Conservation (phyloP, 1,284 basidiomycete species). For the Apiotrichum laibachii region DNA sequence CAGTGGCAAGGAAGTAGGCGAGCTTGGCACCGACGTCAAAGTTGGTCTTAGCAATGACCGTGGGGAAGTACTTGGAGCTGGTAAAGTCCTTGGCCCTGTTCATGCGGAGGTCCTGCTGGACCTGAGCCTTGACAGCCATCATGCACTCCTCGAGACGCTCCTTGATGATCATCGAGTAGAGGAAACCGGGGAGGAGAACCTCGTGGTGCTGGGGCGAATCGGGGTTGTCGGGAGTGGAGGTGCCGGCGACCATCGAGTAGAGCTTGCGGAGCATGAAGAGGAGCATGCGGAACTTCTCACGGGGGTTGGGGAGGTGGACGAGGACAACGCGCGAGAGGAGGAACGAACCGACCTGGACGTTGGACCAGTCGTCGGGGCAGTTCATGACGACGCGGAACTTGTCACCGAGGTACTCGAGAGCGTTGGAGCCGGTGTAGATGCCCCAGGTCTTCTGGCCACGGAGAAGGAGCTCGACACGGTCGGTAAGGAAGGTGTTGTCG, state of each 20-base stretch:
- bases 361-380: slow-evolving; percentile 90
- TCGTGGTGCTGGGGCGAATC: slow-evolving; percentile 99
- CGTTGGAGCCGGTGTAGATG: slow-evolving; percentile 86
- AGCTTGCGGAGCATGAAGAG: slow-evolving; percentile 98
- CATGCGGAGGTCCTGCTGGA: slow-evolving; percentile 71
- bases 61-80: slow-evolving; percentile 82
- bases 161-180: slow-evolving; percentile 98
- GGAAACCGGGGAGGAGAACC: slow-evolving; percentile 85
- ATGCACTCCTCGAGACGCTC: slow-evolving; percentile 92
- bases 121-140: slow-evolving; percentile 69
- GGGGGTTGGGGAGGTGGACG: slow-evolving; percentile 82
- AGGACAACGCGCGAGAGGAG: slow-evolving; percentile 83
- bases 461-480: slow-evolving; percentile 95
- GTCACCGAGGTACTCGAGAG: slow-evolving; percentile 93
- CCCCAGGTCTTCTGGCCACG: slow-evolving; percentile 93
- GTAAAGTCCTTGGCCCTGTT: slow-evolving; percentile 76
- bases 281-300: slow-evolving; percentile 97
- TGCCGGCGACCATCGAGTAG: slow-evolving; percentile 85
- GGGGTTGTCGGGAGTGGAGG: slow-evolving; percentile 92
- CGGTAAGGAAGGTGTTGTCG: slow-evolving; percentile 94
- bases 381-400: slow-evolving; percentile 93
- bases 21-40: slow-evolving; percentile 90
- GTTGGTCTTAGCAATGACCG: slow-evolving; percentile 73
- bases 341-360: slow-evolving; percentile 77
- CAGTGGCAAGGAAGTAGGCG: slow-evolving; percentile 94